Evolutionary conservation across 2,329 filamentous ascomycete genomes (phyloP), one percentile per base, ranked within the genome.

Genomic region (Elsinoe arachidis): DNA sequence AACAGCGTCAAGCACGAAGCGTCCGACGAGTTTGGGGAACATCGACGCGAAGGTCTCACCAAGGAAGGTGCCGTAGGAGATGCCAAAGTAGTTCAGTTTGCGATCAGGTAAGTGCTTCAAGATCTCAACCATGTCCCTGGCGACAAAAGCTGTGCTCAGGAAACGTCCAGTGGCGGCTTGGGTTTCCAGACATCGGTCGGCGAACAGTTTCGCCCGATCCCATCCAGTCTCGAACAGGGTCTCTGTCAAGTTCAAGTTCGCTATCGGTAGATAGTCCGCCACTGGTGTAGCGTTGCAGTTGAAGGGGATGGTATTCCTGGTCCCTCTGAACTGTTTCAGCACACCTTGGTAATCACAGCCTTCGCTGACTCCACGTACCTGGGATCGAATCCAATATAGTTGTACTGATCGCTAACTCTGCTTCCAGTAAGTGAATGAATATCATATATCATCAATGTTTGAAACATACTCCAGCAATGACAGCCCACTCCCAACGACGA

Each of bases 71-170:
- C 78, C 78, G 55, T 80, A 80, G 4, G 73, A 75, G 56, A 77
- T 70, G 2, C 77, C 77, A 64, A 69, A 72, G 61, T 74, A 77
- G 15, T 75, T 69, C 12, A 78, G 60, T 55, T 65, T 67, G 52
- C 70, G 68, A 21, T 68, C 57, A 10, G 67, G 67, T 57, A 59
- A 44, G 58, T 65, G 59, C 58, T 79, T 76, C 7, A 74, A 67
- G 38, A 79, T 71, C 44, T 74, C 71, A 5, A 79, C 64, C 74
- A 80, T 78, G 59, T 80, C 77, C 38, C 72, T 66, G 1, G 74
- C 76, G 2, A 76, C 74, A 15, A 70, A 73, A 1, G 75, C 73
- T 0, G 77, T 79, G 15, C 72, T 73, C 51, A 76, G 67, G 62
- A 74, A 76, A 49, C 69, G 66, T 59, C 71, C 71, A 61, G 75